Conservation (phyloP, 1,139 yeast species). For the Debaryomyces robertsiae region DNA sequence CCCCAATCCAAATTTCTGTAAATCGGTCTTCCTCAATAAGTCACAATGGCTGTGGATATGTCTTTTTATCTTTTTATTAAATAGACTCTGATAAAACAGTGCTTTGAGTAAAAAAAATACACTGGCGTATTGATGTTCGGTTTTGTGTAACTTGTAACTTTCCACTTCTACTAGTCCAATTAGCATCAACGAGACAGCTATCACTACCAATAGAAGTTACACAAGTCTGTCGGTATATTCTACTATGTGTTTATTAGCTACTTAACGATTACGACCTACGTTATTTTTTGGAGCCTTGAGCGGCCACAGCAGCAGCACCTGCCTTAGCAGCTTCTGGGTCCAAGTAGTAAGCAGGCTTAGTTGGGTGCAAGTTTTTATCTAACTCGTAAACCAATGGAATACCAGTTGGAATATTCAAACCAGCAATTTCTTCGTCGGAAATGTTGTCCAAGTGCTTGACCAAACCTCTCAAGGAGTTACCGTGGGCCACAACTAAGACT, state of each 20-base stretch:
- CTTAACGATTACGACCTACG: too few relatives aligned
- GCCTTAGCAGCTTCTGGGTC: constrained; percentile 99
- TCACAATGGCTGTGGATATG: constrained; percentile 6
- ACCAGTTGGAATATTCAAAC: constrained; percentile 97
- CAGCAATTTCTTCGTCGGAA: constrained; percentile 90
- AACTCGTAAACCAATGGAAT: constrained; percentile 97
- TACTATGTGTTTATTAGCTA: too few relatives aligned
- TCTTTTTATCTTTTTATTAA: not conserved
- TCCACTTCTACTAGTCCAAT: too few relatives aligned
- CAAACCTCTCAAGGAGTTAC: constrained; percentile 96
- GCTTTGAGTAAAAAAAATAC: constrained; percentile 5
- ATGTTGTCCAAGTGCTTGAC: constrained; percentile 96
- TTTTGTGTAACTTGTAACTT: constrained; percentile 6
- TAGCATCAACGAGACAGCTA: too few relatives aligned
- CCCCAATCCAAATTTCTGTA: not conserved
- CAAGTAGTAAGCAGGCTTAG: constrained; percentile 92
- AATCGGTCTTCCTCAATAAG: not conserved
- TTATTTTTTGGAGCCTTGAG: constrained; percentile 73
- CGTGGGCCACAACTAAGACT: constrained; percentile 95
- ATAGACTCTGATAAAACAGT: constrained; percentile 2
- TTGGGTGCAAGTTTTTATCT: constrained; percentile 83
- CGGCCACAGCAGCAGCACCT: constrained; percentile 99
- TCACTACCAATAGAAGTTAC: too few relatives aligned
- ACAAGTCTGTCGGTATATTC: too few relatives aligned
- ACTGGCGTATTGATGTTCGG: constrained; percentile 1